These are phyloP conservation scores for Geotrichum macrosporum DNA, from an alignment of 1,139 yeast genomes.

Conservation along the genomic window DNA sequence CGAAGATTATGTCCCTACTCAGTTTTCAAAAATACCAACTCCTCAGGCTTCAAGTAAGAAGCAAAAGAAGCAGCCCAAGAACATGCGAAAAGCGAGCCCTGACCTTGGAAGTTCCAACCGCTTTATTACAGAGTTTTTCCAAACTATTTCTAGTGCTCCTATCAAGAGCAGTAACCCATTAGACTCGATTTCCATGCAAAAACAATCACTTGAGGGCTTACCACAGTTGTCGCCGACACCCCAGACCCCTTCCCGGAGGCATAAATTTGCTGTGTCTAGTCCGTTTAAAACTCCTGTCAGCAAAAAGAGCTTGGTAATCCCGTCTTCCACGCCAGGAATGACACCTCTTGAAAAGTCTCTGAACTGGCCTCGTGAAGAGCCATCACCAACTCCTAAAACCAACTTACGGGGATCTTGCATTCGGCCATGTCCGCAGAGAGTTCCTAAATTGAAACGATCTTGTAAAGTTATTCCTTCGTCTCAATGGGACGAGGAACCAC, in stretches of 20 bases:
- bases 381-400: constrained; percentile 13
- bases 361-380: too few species aligned
- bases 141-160: not conserved
- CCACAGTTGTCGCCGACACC: not conserved
- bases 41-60: constrained; percentile 1
- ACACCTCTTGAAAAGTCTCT: too few species aligned
- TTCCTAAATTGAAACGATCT: not conserved
- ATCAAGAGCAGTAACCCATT: not conserved
- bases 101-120: constrained; percentile 3
- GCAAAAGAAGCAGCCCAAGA: not conserved
- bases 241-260: constrained; percentile 3
- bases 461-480: constrained; percentile 2
- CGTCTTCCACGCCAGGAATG: too few species aligned
- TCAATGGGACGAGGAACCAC: constrained; percentile 11
- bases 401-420: not conserved
- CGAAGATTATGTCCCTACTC: constrained; percentile 11
- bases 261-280: not conserved
- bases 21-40: not conserved
- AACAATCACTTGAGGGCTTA: too few species aligned
- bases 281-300: constrained; percentile 5
- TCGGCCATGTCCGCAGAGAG: not conserved
- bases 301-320: not conserved
- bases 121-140: constrained; percentile 2
- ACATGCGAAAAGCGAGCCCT: not conserved
- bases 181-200: too few species aligned